Evolutionary conservation across 192 early-diverging fungal genomes (phyloP).

Genomic region (Podila epicladia): DNA sequence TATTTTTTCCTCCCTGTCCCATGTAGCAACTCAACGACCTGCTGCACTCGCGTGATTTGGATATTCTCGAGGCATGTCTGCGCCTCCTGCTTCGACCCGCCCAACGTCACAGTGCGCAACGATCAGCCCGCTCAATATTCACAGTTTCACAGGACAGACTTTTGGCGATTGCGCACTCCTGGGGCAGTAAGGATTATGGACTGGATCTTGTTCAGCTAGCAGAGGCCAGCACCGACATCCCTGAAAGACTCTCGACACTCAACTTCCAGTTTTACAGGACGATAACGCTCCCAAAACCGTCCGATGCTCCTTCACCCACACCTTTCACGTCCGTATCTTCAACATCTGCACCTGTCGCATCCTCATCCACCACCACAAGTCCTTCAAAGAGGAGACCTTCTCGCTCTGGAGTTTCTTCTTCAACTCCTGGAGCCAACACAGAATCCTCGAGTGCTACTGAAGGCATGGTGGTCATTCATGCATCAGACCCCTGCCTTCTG

Average conservation of each 20-base stretch:
- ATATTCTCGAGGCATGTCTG: conserved; percentile 81
- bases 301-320: conserved; percentile 11
- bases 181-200: conserved; percentile 63
- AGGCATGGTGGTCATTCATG: conserved; percentile 68
- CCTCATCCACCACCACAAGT: not conserved
- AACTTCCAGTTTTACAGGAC: conserved; percentile 75
- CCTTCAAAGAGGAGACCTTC: conserved; percentile 28
- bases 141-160: conserved; percentile 65
- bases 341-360: conserved; percentile 2
- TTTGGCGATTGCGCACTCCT: conserved; percentile 68
- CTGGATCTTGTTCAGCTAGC: conserved; percentile 60
- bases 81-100: conserved; percentile 88
- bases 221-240: conserved; percentile 47
- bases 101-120: conserved; percentile 89
- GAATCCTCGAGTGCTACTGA: conserved; percentile 26
- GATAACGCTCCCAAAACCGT: conserved; percentile 22
- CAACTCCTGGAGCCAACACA: conserved; percentile 1
- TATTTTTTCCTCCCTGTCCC: not conserved
- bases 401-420: conserved; percentile 11
- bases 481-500: conserved; percentile 47
- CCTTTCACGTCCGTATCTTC: not conserved
- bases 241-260: conserved; percentile 52
- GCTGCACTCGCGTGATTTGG: conserved; percentile 82
- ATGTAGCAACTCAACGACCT: conserved; percentile 82
- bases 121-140: conserved; percentile 68